Conservation (phyloP, 2,329 filamentous ascomycete species). For the Simplicillium sp. region DNA sequence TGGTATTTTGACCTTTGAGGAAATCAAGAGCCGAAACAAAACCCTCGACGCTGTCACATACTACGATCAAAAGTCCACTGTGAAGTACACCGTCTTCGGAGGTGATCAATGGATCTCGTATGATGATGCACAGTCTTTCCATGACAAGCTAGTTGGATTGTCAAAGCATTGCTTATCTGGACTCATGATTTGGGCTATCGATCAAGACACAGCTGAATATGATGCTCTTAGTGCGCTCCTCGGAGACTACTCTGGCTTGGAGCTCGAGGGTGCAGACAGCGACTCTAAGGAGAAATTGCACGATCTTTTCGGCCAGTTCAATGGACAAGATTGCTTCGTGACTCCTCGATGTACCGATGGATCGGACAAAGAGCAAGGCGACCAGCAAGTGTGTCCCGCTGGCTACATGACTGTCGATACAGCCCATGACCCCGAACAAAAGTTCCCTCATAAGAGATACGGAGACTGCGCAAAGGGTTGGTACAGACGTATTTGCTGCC, state of each 20-base stretch:
- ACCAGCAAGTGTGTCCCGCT: conserved; percentile 12
- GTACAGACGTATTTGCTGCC: conserved; percentile 18
- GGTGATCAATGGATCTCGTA: conserved; percentile 27
- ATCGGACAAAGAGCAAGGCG: conserved; percentile 6
- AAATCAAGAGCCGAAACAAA: conserved; percentile 20
- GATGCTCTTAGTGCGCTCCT: conserved; percentile 12
- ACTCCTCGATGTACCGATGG: conserved; percentile 14
- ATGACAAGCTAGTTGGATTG: conserved; percentile 10
- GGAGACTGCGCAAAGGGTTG: conserved; percentile 12
- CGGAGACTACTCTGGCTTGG: conserved; percentile 6
- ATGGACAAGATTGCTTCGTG: conserved; percentile 17
- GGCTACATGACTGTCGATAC: conserved; percentile 9
- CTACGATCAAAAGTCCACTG: conserved; percentile 15
- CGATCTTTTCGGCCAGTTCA: conserved; percentile 12
- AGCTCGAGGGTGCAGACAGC: conserved; percentile 1
- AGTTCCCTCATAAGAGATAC: neutral
- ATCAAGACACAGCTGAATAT: conserved; percentile 14
- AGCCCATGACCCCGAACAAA: conserved; percentile 7
- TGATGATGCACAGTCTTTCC: conserved; percentile 18
- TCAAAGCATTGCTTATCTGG: conserved; percentile 12
- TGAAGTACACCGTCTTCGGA: conserved; percentile 22
- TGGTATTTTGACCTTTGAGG: conserved; percentile 21
- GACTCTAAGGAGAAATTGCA: conserved; percentile 6
- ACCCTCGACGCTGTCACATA: conserved; percentile 10
- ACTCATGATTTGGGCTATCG: conserved; percentile 17